Evolutionary conservation across 1,284 basidiomycete species (phyloP).

Genomic region (Papiliotrema fonsecae): DNA sequence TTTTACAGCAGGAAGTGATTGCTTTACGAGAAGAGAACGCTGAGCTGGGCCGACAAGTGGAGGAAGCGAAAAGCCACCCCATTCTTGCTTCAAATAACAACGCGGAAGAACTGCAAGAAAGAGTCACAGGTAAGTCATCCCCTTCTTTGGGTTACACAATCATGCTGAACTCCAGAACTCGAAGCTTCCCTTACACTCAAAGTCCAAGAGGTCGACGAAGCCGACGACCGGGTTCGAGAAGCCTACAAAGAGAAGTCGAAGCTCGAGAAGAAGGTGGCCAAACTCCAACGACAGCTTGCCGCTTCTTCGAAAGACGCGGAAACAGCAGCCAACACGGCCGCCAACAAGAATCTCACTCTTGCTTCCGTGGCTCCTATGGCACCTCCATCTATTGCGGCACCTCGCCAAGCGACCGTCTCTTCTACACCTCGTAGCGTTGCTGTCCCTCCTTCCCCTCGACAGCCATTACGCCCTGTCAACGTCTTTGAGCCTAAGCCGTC

Average conservation of each 20-base stretch:
- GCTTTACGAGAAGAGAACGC: background rate
- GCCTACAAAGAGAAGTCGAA: slow-evolving; percentile 27
- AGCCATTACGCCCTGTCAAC: slow-evolving; percentile 7
- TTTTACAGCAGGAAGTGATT: background rate
- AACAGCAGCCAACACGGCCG: slow-evolving; percentile 23
- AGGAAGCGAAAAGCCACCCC: background rate
- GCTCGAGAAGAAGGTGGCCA: slow-evolving; percentile 34
- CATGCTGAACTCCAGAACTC: slow-evolving; percentile 19
- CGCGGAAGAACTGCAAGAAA: slow-evolving; percentile 8
- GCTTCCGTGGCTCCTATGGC: background rate
- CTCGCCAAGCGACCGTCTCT: background rate
- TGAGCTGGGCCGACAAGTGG: background rate
- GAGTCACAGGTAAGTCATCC: slow-evolving; percentile 16
- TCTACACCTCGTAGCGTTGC: background rate
- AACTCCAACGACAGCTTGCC: slow-evolving; percentile 28
- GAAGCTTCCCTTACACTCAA: slow-evolving; percentile 25
- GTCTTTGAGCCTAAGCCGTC: slow-evolving; percentile 3
- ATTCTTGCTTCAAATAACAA: background rate
- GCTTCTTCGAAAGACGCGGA: slow-evolving; percentile 12
- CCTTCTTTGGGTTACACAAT: background rate
- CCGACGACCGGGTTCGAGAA: slow-evolving; percentile 31
- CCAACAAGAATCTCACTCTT: slow-evolving; percentile 3
- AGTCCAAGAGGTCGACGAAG: slow-evolving; percentile 35
- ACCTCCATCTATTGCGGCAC: no score
- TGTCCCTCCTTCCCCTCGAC: slow-evolving; percentile 1